Evolutionary conservation across 1,284 basidiomycete genomes (phyloP), one percentile per base, ranked within the genome.

Genomic region (Ceratobasidium sp.): DNA sequence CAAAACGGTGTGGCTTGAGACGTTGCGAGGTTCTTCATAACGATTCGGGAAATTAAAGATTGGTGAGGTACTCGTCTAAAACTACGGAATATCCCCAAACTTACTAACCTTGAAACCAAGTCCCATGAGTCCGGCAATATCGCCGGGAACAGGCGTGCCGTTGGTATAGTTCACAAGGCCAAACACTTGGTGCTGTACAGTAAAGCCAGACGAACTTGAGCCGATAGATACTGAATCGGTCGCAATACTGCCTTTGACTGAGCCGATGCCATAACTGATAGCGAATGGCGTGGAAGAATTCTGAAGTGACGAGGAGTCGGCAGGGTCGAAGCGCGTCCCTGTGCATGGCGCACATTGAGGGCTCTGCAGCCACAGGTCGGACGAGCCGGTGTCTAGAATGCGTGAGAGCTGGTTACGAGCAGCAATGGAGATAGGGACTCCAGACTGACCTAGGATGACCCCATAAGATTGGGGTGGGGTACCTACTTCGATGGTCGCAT

Each of bases 231-330:
- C 89, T 0, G 86, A 86, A 79, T 98, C 97, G 13, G 85, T 80
- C 0, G 86, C 94, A 3, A 97, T 88, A 2, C 82, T 81, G 1
- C 97, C 97, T 0, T 85, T 82, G 0, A 92, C 96, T 60, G 88
- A 84, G 6, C 96, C 97, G 47, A 89, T 91, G 37, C 95, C 96
- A 80, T 98, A 99, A 1, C 88, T 87, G 76, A 98, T 93, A 15
- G 84, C 81, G 83, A 98, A 98, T 0, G 87, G 61, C 0, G 83
- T 82, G n/a, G 85, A 85, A 8, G 84, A 78, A 78, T 89, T 88
- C 8, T 82, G 80, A 80, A 89, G 92, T 0, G 88, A 85, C 0
- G 89, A 89, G 0, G 91, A 92, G 0, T 80, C 77, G 10, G 84
- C 78, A 0, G 88, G 76, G 77, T 89, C 81, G 81, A 89, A 92